Evolutionary conservation across 805 yeast genomes (phyloP).

Genomic region (Middelhovenomyces tepae): DNA sequence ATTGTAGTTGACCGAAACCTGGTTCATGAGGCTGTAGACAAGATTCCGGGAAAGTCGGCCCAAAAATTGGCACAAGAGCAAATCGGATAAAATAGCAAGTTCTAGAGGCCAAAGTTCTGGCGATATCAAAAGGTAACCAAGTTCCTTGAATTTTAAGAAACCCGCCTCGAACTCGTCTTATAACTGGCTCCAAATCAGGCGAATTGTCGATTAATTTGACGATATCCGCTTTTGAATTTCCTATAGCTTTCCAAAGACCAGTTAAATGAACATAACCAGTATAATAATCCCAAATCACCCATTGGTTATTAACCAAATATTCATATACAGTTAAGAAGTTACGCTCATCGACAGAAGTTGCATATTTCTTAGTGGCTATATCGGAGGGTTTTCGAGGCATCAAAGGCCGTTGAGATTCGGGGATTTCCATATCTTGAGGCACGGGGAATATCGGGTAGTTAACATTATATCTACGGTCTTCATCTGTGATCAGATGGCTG

Average conservation of each 20-base stretch:
- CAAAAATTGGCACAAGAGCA: constrained; percentile 73
- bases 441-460: too few species aligned
- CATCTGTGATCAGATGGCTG: too few species aligned
- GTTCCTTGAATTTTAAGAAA: constrained; percentile 89
- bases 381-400: too few species aligned
- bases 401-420: too few species aligned
- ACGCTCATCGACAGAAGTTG: constrained; percentile 67
- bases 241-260: constrained; percentile 75
- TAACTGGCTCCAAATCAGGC: constrained; percentile 54
- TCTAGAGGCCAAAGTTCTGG: constrained; percentile 56
- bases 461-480: too few species aligned
- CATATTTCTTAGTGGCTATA: constrained; percentile 37
- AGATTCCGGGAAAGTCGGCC: constrained; percentile 51
- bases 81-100: constrained; percentile 73
- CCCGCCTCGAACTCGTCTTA: constrained; percentile 81
- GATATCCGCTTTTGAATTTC: constrained; percentile 66
- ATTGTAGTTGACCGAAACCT: constrained; percentile 56
- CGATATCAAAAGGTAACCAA: constrained; percentile 72
- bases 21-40: constrained; percentile 52
- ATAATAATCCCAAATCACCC: constrained; percentile 79
- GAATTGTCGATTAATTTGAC: constrained; percentile 55
- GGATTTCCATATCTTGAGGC: too few species aligned
- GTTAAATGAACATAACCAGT: constrained; percentile 84
- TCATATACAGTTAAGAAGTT: constrained; percentile 63
- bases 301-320: constrained; percentile 56